phyloP scores from a whole-genome alignment of 257 asterid genomes.

The Primulina huaijiensis region DNA sequence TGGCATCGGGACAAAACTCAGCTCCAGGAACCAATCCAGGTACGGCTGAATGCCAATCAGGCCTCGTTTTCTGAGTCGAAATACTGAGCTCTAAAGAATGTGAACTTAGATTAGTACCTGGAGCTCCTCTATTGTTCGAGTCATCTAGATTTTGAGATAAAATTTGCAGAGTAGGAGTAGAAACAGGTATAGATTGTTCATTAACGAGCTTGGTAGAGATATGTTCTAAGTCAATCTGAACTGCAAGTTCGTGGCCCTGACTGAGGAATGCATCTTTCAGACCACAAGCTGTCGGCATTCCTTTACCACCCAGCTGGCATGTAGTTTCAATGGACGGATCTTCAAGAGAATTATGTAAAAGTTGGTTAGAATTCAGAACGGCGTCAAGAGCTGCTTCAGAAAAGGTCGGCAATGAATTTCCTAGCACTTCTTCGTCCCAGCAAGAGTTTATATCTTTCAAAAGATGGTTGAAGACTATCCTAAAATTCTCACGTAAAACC shows the following conservation, averaged over 20 bases:
- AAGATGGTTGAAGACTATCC: slow-evolving; percentile 37
- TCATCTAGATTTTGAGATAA: slow-evolving; percentile 27
- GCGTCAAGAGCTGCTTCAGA: slow-evolving; percentile 31
- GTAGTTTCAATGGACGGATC: slow-evolving; percentile 39
- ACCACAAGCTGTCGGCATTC: slow-evolving; percentile 15
- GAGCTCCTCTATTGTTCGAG: slow-evolving; percentile 23
- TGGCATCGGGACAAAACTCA: slow-evolving; percentile 42
- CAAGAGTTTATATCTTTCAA: slow-evolving; percentile 39
- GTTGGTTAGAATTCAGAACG: slow-evolving; percentile 30
- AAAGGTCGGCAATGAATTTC: slow-evolving; percentile 31
- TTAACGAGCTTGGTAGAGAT: slow-evolving; percentile 23
- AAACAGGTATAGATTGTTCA: slow-evolving; percentile 25
- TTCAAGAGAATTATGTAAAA: slow-evolving; percentile 27
- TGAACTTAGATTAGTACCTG: slow-evolving; percentile 21
- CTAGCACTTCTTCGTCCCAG: slow-evolving; percentile 30
- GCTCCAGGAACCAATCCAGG: slow-evolving; percentile 37
- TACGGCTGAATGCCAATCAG: slow-evolving; percentile 40
- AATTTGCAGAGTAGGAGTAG: slow-evolving; percentile 26
- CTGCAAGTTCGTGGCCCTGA: slow-evolving; percentile 22
- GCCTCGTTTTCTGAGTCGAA: slow-evolving; percentile 24
- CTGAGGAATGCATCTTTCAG: slow-evolving; percentile 19
- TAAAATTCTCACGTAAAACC: slow-evolving; percentile 49
- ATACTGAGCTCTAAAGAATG: slow-evolving; percentile 17
- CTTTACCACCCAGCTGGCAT: slow-evolving; percentile 29
- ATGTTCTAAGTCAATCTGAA: slow-evolving; percentile 15